phyloP scores from a whole-genome alignment of 345 rosid species.

The Syzygium aromaticum region DNA sequence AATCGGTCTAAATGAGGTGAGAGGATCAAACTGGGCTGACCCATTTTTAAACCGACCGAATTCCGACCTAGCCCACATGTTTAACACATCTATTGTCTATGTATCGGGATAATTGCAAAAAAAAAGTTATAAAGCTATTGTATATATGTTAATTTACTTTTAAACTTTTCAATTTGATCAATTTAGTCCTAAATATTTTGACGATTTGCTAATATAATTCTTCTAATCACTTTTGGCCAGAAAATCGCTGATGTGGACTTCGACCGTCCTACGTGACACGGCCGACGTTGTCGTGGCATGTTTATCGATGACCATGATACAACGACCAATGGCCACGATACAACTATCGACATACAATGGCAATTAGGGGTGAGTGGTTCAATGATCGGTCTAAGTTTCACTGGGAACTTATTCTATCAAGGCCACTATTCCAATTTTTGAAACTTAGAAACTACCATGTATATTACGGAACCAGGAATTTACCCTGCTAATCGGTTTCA shows the following conservation, averaged over 20 bases:
- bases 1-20: not conserved
- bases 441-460: accelerated
- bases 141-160: no score
- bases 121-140: no score
- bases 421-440: not conserved
- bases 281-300: accelerated
- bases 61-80: not conserved
- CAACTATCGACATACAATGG: no score
- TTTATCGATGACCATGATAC: no score
- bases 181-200: accelerated
- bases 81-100: not conserved
- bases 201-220: no score
- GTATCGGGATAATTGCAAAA: not conserved
- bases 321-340: accelerated
- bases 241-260: no score
- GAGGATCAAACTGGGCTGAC: not conserved
- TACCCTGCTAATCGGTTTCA: no score
- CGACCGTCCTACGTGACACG: no score
- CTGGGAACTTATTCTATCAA: accelerated
- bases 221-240: accelerated
- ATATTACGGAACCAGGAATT: accelerated
- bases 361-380: not conserved
- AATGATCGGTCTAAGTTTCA: accelerated
- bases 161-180: accelerated
- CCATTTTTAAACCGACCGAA: not conserved